Evolutionary conservation across 305 asterid genomes (phyloP).

Genomic region (Petunia hybrid): DNA sequence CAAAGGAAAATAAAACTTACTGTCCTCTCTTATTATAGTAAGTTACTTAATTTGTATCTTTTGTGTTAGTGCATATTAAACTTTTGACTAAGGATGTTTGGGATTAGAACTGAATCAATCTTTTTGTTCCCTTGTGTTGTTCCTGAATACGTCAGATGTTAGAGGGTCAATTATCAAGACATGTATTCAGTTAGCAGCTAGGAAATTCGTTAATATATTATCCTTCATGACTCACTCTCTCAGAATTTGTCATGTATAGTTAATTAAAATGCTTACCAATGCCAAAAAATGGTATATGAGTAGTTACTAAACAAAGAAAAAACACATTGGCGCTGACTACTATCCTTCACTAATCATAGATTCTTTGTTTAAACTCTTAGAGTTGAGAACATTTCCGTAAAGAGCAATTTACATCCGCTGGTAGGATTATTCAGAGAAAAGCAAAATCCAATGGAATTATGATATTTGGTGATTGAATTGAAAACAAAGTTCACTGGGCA

Average conservation of each 20-base stretch:
- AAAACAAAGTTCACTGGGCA: no score
- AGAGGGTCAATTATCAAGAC: background rate
- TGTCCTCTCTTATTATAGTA: background rate
- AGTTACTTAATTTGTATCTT: constrained; percentile 17
- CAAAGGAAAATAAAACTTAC: constrained; percentile 24
- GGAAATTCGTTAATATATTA: background rate
- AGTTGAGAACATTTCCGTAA: no score
- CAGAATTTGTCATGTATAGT: background rate
- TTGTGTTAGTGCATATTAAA: background rate
- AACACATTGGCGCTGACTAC: no score
- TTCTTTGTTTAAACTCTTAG: no score
- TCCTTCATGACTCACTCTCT: constrained; percentile 20
- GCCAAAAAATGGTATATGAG: no score
- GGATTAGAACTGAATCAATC: constrained; percentile 18
- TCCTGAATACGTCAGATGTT: background rate
- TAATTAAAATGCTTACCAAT: background rate
- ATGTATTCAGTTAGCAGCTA: background rate
- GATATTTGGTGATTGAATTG: no score
- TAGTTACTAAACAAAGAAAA: no score
- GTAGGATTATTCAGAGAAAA: no score
- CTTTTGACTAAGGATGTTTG: constrained; percentile 4
- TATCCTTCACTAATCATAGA: no score
- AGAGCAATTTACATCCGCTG: no score
- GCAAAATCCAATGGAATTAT: no score
- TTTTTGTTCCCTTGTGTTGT: background rate